These are phyloP conservation scores for Pneumocystis oryctolagi DNA, from an alignment of 1,139 yeast species.

Conservation along the genomic window DNA sequence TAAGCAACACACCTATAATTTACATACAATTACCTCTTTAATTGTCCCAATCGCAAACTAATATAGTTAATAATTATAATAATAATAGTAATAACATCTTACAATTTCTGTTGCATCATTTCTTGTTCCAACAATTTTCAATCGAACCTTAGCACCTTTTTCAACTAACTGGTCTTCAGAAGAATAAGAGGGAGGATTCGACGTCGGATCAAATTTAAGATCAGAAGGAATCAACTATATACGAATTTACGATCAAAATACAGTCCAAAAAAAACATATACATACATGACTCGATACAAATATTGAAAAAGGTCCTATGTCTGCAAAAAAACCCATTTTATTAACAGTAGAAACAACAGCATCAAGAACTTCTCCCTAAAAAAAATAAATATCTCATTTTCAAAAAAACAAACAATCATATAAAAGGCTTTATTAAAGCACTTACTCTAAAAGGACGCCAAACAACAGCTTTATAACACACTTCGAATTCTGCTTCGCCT, in stretches of 20 bases:
- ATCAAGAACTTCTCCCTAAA: constrained; percentile 81
- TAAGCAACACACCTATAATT: not conserved
- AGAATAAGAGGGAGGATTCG: constrained; percentile 96
- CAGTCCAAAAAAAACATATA: not conserved
- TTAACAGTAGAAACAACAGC: constrained; percentile 89
- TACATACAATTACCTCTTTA: constrained; percentile 80
- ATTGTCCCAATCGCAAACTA: constrained; percentile 50
- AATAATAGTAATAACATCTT: constrained; percentile 13
- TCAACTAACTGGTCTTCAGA: constrained; percentile 90
- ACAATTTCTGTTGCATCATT: constrained; percentile 92
- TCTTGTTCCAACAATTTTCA: constrained; percentile 92
- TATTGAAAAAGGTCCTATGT: constrained; percentile 91
- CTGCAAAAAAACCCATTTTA: constrained; percentile 94
- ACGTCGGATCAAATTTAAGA: constrained; percentile 85
- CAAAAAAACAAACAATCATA: not conserved
- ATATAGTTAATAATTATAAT: not conserved
- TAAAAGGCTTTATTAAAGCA: not conserved
- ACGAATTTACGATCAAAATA: not conserved
- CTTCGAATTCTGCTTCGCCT: constrained; percentile 94
- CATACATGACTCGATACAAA: constrained; percentile 73
- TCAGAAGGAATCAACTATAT: constrained; percentile 66
- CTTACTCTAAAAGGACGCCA: constrained; percentile 82
- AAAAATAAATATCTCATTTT: not conserved
- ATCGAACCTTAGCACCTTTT: constrained; percentile 82
- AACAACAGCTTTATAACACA: constrained; percentile 88